These are phyloP conservation scores for Dothidotthia symphoricarpi DNA, from an alignment of 2,329 filamentous ascomycete species.

Conservation along the genomic window DNA sequence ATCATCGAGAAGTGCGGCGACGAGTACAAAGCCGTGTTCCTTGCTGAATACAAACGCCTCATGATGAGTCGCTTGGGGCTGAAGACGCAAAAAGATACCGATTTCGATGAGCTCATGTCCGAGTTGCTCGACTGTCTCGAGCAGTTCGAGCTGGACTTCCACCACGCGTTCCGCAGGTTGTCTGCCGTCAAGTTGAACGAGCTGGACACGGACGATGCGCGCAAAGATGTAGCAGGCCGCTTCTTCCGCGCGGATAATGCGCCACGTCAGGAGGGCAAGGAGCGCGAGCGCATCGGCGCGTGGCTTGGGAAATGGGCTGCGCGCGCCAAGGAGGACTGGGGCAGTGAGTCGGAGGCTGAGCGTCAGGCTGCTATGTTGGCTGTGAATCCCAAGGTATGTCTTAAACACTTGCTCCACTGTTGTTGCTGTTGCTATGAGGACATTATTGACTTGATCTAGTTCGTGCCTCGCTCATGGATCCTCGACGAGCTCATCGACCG, in stretches of 20 bases:
- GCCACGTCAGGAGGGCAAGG: slow-evolving; percentile 58
- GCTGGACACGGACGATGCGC: slow-evolving; percentile 62
- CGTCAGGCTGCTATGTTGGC: slow-evolving; percentile 73
- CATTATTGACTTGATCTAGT: slow-evolving; percentile 49
- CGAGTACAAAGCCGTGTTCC: slow-evolving; percentile 84
- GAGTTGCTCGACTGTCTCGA: slow-evolving; percentile 79
- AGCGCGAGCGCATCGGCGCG: slow-evolving; percentile 63
- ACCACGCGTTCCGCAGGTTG: slow-evolving; percentile 85
- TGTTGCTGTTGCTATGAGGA: no score
- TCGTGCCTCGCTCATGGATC: slow-evolving; percentile 86
- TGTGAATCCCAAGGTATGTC: slow-evolving; percentile 79
- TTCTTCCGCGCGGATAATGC: slow-evolving; percentile 77
- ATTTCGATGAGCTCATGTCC: slow-evolving; percentile 81
- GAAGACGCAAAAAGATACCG: slow-evolving; percentile 63
- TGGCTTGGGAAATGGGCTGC: slow-evolving; percentile 82
- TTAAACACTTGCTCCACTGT: no score
- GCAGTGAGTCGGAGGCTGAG: slow-evolving; percentile 52
- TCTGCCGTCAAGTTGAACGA: slow-evolving; percentile 62
- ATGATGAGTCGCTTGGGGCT: slow-evolving; percentile 81
- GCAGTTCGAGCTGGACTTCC: slow-evolving; percentile 82
- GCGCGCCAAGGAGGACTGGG: slow-evolving; percentile 75
- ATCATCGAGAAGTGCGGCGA: slow-evolving; percentile 78
- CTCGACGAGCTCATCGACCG: slow-evolving; percentile 88
- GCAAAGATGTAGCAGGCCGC: slow-evolving; percentile 62
- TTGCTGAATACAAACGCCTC: slow-evolving; percentile 82